Conservation (phyloP, 1,284 basidiomycete species). For the Melampsora americana region DNA sequence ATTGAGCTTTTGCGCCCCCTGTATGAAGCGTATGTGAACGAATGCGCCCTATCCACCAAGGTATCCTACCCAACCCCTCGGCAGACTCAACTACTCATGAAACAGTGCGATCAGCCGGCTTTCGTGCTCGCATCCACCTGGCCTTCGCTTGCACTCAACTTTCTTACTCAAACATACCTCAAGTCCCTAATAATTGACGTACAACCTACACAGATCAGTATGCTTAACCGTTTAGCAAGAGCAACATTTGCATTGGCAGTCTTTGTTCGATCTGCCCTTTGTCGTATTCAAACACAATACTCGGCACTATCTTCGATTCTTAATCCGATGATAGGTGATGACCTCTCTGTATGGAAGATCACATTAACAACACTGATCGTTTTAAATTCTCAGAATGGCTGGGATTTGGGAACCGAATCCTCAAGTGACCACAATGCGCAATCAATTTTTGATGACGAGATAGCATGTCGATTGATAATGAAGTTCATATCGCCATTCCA, state of each 20-base stretch:
- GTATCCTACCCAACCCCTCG: slow-evolving; percentile 30
- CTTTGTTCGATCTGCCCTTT: slow-evolving; percentile 19
- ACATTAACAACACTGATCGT: slow-evolving; percentile 20
- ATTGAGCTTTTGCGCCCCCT: slow-evolving; percentile 20
- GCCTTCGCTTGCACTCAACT: slow-evolving; percentile 37
- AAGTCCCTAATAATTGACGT: background rate
- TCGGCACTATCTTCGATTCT: slow-evolving; percentile 11
- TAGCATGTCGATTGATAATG: slow-evolving; percentile 11
- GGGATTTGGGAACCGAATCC: background rate
- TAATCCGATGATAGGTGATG: slow-evolving; percentile 2
- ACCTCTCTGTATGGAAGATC: slow-evolving; percentile 9
- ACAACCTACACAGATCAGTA: background rate
- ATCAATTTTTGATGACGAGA: slow-evolving; percentile 39
- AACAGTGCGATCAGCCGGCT: slow-evolving; percentile 23
- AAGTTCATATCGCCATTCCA: slow-evolving; percentile 27
- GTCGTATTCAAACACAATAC: slow-evolving; percentile 11
- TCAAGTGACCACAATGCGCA: background rate
- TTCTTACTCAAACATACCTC: slow-evolving; percentile 24
- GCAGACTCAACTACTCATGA: slow-evolving; percentile 27
- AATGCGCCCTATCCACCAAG: slow-evolving; percentile 12
- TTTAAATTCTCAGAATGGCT: slow-evolving; percentile 23
- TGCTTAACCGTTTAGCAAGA: slow-evolving; percentile 8
- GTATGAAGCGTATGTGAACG: slow-evolving; percentile 31
- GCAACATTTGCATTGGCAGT: slow-evolving; percentile 22
- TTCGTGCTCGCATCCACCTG: slow-evolving; percentile 41